Conservation (phyloP, 164 flowering plant species). For the Echeveria elegans region DNA sequence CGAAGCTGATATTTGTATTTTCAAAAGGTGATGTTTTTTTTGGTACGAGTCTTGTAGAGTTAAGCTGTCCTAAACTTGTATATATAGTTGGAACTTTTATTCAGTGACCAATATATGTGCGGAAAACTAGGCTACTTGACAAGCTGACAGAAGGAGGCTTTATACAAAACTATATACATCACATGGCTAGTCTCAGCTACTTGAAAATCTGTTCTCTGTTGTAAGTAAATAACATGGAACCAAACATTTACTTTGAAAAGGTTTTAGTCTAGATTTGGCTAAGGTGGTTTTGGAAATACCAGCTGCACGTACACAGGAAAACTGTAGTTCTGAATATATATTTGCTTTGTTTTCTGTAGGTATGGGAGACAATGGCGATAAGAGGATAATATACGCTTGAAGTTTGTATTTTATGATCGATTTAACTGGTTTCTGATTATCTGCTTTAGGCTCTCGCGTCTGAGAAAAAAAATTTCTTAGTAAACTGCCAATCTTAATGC, state of each 20-base stretch:
- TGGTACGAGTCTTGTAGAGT: background rate
- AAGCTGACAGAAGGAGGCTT: background rate
- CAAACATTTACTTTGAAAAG: background rate
- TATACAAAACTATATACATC: background rate
- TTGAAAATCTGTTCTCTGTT: background rate
- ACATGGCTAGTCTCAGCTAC: background rate
- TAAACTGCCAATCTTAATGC: background rate
- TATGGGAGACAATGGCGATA: conserved; percentile 4
- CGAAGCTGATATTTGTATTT: background rate
- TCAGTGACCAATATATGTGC: background rate
- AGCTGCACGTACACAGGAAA: background rate
- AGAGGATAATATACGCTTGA: background rate
- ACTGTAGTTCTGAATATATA: background rate
- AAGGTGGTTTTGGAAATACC: conserved; percentile 1
- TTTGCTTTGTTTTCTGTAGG: background rate
- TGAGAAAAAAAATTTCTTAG: background rate
- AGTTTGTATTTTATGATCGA: background rate
- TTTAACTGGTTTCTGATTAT: background rate
- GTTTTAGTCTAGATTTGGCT: background rate
- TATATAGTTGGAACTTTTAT: background rate
- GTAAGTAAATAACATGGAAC: background rate
- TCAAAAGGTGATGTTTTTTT: background rate
- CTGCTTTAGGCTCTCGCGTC: background rate
- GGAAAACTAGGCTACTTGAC: background rate
- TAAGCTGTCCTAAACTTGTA: background rate